Conservation (phyloP, 1,284 basidiomycete genomes). For the Rhodotorula sp. region DNA sequence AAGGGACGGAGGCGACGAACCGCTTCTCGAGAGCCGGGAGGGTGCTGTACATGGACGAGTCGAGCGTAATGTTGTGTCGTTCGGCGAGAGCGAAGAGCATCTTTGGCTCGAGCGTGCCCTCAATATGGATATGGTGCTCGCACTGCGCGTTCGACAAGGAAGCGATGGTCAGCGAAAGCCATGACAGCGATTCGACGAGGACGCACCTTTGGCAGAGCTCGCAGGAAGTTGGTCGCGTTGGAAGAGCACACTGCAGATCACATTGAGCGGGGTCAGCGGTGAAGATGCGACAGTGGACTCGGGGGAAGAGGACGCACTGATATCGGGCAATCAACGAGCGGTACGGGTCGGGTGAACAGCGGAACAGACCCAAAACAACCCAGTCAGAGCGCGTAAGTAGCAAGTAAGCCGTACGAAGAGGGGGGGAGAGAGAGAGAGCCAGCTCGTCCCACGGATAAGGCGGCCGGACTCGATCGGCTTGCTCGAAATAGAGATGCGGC, state of each 20-base stretch:
- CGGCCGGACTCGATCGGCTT: too few species aligned
- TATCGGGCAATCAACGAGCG: too few species aligned
- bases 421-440: too few species aligned
- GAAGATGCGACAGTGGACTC: too few species aligned
- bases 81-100: conserved; percentile 41
- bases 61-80: conserved; percentile 35
- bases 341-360: too few species aligned
- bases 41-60: conserved; percentile 25
- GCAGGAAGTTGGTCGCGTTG: conserved; percentile 22
- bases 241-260: conserved; percentile 18
- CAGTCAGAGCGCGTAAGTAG: too few species aligned
- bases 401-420: too few species aligned
- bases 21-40: conserved; percentile 29
- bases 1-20: background rate
- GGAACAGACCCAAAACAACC: too few species aligned
- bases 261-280: too few species aligned
- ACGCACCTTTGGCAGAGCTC: conserved; percentile 26
- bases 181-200: background rate
- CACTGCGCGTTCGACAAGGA: conserved; percentile 19
- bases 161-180: background rate
- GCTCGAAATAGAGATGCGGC: too few species aligned
- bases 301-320: too few species aligned
- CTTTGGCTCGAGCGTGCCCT: conserved; percentile 37
- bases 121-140: conserved; percentile 45
- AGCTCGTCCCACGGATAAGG: too few species aligned